A percentile compares a stretch with the other conserved stretches of the same genome.
These are phyloP conservation scores for Litsea cubeba DNA, from an alignment of 164 flowering plant species.

Conservation along the genomic window DNA sequence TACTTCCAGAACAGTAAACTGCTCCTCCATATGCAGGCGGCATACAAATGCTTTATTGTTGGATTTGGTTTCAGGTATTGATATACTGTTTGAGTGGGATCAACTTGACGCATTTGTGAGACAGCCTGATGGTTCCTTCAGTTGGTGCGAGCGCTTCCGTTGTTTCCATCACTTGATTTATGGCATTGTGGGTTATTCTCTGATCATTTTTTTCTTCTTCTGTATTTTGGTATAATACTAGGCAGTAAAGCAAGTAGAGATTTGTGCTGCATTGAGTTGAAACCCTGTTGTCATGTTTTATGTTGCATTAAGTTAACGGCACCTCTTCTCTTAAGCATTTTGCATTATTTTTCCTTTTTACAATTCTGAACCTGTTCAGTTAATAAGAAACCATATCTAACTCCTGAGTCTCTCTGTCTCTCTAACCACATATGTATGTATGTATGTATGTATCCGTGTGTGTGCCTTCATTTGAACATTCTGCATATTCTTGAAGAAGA, in stretches of 20 bases:
- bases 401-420: neutral
- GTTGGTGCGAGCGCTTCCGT: slow-evolving; percentile 85
- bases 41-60: neutral
- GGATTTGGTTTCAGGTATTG: slow-evolving; percentile 61
- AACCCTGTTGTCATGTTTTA: neutral
- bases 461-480: too few relatives aligned
- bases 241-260: neutral
- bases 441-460: too few relatives aligned
- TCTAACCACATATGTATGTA: too few relatives aligned
- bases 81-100: slow-evolving; percentile 82
- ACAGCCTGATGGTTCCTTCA: slow-evolving; percentile 87
- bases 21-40: neutral
- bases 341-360: neutral
- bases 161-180: slow-evolving; percentile 72
- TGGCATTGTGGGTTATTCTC: slow-evolving; percentile 61
- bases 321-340: neutral
- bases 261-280: neutral
- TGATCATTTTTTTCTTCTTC: neutral
- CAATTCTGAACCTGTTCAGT: neutral
- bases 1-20: neutral
- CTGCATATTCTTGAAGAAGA: neutral
- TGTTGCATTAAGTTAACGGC: neutral
- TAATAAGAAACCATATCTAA: too few relatives aligned
- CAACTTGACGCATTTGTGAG: slow-evolving; percentile 74
- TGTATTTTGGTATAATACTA: neutral